These are phyloP conservation scores for Colletotrichum musicola DNA, from an alignment of 2,329 filamentous ascomycete genomes.

Conservation along the genomic window DNA sequence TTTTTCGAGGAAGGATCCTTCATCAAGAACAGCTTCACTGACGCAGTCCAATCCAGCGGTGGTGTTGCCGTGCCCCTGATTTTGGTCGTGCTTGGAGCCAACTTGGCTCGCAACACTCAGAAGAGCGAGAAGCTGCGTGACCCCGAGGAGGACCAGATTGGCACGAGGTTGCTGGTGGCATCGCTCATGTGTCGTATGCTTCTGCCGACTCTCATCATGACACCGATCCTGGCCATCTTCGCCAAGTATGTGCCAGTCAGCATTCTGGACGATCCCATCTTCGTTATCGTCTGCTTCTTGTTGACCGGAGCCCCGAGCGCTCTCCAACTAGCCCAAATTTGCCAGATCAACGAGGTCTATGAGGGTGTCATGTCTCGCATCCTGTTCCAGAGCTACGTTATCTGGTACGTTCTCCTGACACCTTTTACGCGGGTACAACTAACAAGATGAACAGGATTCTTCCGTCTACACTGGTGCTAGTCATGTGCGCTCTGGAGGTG, in stretches of 20 bases:
- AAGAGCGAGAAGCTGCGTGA: slow-evolving; percentile 74
- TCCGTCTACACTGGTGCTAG: slow-evolving; percentile 89
- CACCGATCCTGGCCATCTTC: slow-evolving; percentile 84
- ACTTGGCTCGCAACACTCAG: slow-evolving; percentile 91
- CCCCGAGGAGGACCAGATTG: slow-evolving; percentile 76
- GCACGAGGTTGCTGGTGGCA: slow-evolving; percentile 84
- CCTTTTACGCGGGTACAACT: slow-evolving; percentile 44
- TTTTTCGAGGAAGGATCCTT: slow-evolving; percentile 94
- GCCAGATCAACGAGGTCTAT: slow-evolving; percentile 97
- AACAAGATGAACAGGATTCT: slow-evolving; percentile 87
- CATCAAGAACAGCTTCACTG: slow-evolving; percentile 91
- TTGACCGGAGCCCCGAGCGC: slow-evolving; percentile 94
- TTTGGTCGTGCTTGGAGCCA: slow-evolving; percentile 93
- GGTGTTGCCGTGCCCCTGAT: slow-evolving; percentile 95
- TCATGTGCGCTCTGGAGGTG: slow-evolving; percentile 92
- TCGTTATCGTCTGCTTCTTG: slow-evolving; percentile 97
- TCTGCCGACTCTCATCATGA: slow-evolving; percentile 91
- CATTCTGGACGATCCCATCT: slow-evolving; percentile 97
- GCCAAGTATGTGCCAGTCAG: slow-evolving; percentile 94
- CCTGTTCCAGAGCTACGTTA: slow-evolving; percentile 95
- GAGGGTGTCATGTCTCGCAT: slow-evolving; percentile 94
- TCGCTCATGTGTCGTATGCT: slow-evolving; percentile 92
- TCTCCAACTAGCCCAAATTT: slow-evolving; percentile 96
- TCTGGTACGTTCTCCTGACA: slow-evolving; percentile 75
- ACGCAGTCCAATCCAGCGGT: slow-evolving; percentile 85